Conservation (phyloP, 352 stramenopile species). For the Phytopythium delawarense region DNA sequence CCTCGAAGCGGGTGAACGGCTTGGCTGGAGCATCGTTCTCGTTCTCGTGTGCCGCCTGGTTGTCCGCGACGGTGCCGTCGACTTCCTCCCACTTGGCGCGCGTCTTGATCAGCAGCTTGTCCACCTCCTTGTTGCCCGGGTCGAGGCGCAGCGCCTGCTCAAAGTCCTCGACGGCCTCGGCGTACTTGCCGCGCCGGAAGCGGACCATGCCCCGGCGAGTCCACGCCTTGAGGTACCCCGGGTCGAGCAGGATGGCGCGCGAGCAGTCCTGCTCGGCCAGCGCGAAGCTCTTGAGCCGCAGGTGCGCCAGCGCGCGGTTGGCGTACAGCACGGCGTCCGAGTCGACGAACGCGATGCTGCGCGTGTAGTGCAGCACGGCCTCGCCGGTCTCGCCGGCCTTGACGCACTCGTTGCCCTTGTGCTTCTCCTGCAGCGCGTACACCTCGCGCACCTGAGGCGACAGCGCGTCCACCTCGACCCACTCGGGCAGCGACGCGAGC, state of each 20-base stretch:
- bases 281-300: conserved; percentile 81
- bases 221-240: conserved; percentile 86
- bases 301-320: conserved; percentile 83
- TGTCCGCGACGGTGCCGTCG: conserved; percentile 33
- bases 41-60: conserved; percentile 14
- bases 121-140: conserved; percentile 63
- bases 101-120: conserved; percentile 75
- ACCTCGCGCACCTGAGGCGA: conserved; percentile 45
- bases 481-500: conserved; percentile 50
- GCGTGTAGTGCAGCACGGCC: conserved; percentile 85
- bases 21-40: conserved; percentile 14
- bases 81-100: conserved; percentile 67
- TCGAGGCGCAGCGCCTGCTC: conserved; percentile 60
- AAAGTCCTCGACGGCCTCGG: conserved; percentile 81
- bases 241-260: conserved; percentile 68
- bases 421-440: conserved; percentile 77
- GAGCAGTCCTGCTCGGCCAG: conserved; percentile 86
- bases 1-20: conserved; percentile 45
- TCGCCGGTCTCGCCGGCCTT: conserved; percentile 79
- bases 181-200: conserved; percentile 85
- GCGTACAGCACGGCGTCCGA: conserved; percentile 75
- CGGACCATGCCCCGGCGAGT: conserved; percentile 84
- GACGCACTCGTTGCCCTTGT: conserved; percentile 95
- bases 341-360: conserved; percentile 82
- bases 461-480: conserved; percentile 51